A percentile compares a stretch with the other conserved stretches of the same genome.
Evolutionary conservation across 225 moss, liverwort and hornwort genomes (phyloP).

Genomic region (Polytrichum formosum): DNA sequence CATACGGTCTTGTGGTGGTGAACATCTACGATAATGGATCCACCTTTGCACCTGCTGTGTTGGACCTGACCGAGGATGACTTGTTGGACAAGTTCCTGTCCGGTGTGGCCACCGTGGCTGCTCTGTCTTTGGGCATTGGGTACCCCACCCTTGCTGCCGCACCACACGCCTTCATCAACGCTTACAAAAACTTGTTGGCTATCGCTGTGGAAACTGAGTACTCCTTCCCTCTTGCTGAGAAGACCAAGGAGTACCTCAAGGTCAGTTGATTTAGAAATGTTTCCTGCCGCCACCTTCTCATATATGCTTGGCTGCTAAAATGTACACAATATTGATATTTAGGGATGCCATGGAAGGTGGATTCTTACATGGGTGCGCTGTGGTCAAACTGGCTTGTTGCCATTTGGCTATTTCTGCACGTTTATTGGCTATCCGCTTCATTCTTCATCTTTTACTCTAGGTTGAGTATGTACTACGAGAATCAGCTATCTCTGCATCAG

Average conservation of each 20-base stretch:
- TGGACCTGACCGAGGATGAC: conserved; percentile 90
- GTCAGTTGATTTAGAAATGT: too few species aligned
- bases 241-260: conserved; percentile 87
- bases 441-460: too few species aligned
- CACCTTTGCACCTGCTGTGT: conserved; percentile 64
- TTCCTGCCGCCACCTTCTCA: too few species aligned
- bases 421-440: too few species aligned
- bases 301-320: too few species aligned
- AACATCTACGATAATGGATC: conserved; percentile 90
- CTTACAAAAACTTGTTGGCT: conserved; percentile 84
- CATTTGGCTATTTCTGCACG: too few species aligned
- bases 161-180: conserved; percentile 83
- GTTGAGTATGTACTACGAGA: too few species aligned
- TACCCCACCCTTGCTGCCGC: conserved; percentile 90
- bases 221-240: conserved; percentile 83
- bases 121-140: conserved; percentile 63
- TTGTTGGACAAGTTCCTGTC: conserved; percentile 64
- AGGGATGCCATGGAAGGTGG: too few species aligned
- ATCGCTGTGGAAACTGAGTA: conserved; percentile 90
- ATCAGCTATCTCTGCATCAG: too few species aligned
- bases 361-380: too few species aligned
- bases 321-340: too few species aligned
- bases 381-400: too few species aligned
- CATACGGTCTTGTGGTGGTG: conserved; percentile 77
- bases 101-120: conserved; percentile 78